Evolutionary conservation across 116 monocot species (phyloP), one percentile per base, ranked within the genome.

Genomic region (Cymodocea nodosa): DNA sequence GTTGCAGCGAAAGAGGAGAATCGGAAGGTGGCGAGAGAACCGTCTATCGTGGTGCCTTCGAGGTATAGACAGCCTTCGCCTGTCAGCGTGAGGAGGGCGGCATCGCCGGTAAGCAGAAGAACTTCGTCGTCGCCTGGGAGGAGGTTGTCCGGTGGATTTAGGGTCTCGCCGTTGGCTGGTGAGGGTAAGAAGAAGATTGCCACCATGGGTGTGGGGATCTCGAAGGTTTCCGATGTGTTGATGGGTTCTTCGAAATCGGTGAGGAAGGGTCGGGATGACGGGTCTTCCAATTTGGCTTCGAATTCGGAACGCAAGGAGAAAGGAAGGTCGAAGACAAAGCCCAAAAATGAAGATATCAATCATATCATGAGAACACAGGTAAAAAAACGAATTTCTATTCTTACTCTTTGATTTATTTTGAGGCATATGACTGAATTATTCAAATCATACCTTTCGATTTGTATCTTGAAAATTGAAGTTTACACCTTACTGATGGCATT

Each of bases 51-150:
- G 4, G 91, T 97, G 22, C 88, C 97, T 10, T 91, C 91, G 15
- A 81, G 97, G 83, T 97, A 88, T 73, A 70, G 97, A 57, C 88
- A 91, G 63, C 88, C 85, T 3, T 88, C 88, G 0, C 91, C 87
- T 0, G 71, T 68, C 0, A 74, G 62, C 15, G 70, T 70, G 44
- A 68, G 79, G 78, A 78, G 61, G 69, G 71, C 63, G 8, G 68
- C 73, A 2, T 87, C 91, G 0, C 84, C 92, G 8, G 68, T 67
- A 52, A 76, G 72, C 58, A 79, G 80, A 73, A 75, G 84, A 52
- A 55, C 57, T 8, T 80, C 84, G 2, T 62, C 76, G 59, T 94
- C 95, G 4, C 88, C 91, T 0, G 88, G 72, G 17, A 62, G 95
- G 59, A 77, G 95, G 68, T 63, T 87, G 9, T 87, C 95, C 0